Evolutionary conservation across 345 rosid genomes (phyloP), one percentile per base, ranked within the genome.

Genomic region (Ceriops decandra): DNA sequence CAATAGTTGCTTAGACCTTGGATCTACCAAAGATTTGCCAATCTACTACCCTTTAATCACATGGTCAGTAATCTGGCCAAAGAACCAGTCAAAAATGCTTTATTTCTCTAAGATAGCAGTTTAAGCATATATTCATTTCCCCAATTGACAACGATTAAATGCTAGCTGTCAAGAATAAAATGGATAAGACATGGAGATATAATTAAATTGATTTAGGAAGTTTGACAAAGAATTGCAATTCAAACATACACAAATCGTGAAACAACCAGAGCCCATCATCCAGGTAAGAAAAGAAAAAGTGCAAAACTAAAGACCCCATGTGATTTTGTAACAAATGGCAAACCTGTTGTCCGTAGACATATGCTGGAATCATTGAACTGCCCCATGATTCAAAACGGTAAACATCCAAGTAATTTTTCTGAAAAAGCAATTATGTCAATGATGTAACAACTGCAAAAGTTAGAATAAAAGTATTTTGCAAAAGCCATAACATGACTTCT

Each of bases 341-440:
- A 67, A 92, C 98, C 99, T 93, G 96, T 77, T 91, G 96, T 74
- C 99, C 99, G 67, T 73, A 67, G 20, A 68, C 77, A 72, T 88
- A 89, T 35, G 87, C 80, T 57, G 99, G 95, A 80, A 93, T 91
- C 89, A 93, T 72, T 69, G 95, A 89, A 76, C 89, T 95, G 60
- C 97, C 98, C 98, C 98, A 93, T n/a, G 98, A 88, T 74, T 93
- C 98, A 77, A 83, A 93, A 47, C 88, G 88, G 72, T 93, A 93
- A 68, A 93, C 85, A 69, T 93, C 97, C 74, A 93, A 84, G 86
- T 93, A 93, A 80, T 93, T 91, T 87, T 85, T 91, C 98, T 93
- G 85, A 72, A 35, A n/a, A 81, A 62, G 78, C 62, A 64, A 63
- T 46, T 67, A 64, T 47, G 52, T 72, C 15, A 69, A 42, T 42